Conservation (phyloP, 306 rosid genomes). For the Trifolium fragiferum region DNA sequence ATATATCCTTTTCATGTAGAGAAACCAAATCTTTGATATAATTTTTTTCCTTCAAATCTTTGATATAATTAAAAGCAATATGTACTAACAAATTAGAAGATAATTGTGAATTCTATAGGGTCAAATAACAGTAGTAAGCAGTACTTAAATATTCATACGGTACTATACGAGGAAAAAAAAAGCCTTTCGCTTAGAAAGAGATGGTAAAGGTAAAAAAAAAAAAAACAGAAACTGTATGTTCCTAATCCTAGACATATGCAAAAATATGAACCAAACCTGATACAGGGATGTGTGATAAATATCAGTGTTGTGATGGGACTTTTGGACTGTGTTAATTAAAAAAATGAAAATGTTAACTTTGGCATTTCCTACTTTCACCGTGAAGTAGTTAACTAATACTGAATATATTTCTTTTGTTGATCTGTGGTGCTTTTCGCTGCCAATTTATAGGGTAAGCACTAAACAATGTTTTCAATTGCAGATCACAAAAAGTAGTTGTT, state of each 20-base stretch:
- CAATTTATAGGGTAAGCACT: not conserved
- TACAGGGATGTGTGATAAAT: conserved; percentile 13
- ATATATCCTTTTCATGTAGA: not conserved
- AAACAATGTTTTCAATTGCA: not conserved
- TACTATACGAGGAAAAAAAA: not conserved
- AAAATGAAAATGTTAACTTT: conserved; percentile 6
- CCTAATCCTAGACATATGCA: no score
- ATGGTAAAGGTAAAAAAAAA: no score
- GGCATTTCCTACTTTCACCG: not conserved
- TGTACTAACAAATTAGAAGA: not conserved
- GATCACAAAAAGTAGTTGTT: not conserved
- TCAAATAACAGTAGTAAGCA: not conserved
- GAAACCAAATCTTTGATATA: conserved; percentile 18
- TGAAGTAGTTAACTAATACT: not conserved
- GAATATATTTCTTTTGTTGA: not conserved
- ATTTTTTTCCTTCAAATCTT: no score
- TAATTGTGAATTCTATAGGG: not conserved
- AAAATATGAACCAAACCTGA: conserved; percentile 13
- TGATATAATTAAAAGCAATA: not conserved
- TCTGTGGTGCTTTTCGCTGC: not conserved
- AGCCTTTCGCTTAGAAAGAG: not conserved
- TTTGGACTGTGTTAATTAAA: not conserved
- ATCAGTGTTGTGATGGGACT: conserved; percentile 2
- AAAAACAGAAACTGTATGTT: no score
- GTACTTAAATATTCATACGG: conserved; percentile 15